Base-by-base conservation (phyloP, 2,329 filamentous ascomycete genomes). In the Neurospora crassa region DNA sequence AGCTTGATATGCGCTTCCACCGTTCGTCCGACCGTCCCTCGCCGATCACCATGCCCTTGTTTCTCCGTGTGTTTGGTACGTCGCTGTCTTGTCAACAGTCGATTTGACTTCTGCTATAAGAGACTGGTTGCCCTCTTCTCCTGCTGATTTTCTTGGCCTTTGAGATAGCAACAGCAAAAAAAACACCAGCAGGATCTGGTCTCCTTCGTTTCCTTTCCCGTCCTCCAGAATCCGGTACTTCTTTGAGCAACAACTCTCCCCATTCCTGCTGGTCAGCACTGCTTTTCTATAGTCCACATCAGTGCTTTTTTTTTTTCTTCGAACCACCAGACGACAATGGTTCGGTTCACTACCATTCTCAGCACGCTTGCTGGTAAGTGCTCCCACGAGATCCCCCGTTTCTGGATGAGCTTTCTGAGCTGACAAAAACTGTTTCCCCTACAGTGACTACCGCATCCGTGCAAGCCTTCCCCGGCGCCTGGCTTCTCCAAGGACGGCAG, bases 261-360 rank as follows among this genome's bases (percentile, higher is more conserved):
- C 24, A 34, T 18, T 34, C 47, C 47, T 59, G 72, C 71, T 53
- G 69, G 69, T 67, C 74, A 71, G 70, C 70, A 68, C 1, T 47
- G n/a, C 18, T 67, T 70, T 37, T 41, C 34, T 40, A 59, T 67
- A 16, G n/a, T 42, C 24, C 40, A 67, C 69, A 16, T 70, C 37
- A 24, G 40, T 59, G 10, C 37, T 70, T 20, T 67, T 2, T 34
- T 67, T 5, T 34, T 12, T 67, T 5, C 24, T 12, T 14, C 14
- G 37, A n/a, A 68, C 24, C 67, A n/a, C 12, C 68, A 68, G 71
- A 67, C 71, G 75, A 37, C 70, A 67, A 77, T 78, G 76, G 77
- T 75, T 68, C 74, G 74, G 41, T 68, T 74, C 67, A 70, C 72
- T 16, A 67, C 69, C 59, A 8, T 76, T 18, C 10, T 74, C 63